Conservation (phyloP, 306 rosid species). For the Fragaria ananassa region DNA sequence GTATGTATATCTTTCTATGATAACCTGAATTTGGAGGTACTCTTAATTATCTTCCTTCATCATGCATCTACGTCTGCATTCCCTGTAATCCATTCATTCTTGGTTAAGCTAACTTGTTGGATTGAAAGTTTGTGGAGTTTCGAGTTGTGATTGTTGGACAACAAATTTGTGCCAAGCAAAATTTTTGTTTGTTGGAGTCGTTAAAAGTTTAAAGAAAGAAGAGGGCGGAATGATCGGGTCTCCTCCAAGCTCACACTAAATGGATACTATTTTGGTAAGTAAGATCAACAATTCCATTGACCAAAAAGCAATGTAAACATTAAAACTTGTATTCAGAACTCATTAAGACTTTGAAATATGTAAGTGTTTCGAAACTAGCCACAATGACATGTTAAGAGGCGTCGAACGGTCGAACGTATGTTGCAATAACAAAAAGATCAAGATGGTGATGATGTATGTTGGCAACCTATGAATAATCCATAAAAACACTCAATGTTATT, state of each 20-base stretch:
- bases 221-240: neutral
- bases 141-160: no score
- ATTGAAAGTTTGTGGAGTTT: neutral
- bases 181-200: neutral
- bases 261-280: neutral
- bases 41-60: no score
- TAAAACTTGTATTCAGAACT: no score
- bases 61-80: neutral
- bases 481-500: no score
- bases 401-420: no score
- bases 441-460: no score
- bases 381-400: neutral
- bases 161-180: neutral
- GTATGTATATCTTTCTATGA: no score
- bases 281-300: neutral
- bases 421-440: no score
- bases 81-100: neutral
- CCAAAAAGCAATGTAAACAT: neutral
- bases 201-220: no score
- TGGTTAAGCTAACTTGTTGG: neutral
- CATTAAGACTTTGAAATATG: no score
- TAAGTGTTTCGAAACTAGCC: no score
- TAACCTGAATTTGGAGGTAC: neutral
- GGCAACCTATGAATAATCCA: no score
- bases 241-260: neutral